Conservation (phyloP, 2,329 filamentous ascomycete species). For the Pleochaeta shiraiana region DNA sequence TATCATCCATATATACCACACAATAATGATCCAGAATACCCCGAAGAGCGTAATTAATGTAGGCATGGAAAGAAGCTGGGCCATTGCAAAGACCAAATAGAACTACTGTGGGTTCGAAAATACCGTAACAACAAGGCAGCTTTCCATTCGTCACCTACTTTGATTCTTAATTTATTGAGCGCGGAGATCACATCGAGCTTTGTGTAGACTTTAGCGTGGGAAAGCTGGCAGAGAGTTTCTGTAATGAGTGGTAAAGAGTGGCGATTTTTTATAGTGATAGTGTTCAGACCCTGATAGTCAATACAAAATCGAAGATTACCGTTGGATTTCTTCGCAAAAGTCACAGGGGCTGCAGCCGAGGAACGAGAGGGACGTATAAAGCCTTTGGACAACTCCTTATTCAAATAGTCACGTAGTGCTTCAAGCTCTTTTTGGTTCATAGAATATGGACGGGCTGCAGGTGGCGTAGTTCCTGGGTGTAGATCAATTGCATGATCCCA, state of each 20-base stretch:
- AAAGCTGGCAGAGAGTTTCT: neutral
- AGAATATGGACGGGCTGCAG: neutral
- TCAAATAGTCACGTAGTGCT: neutral
- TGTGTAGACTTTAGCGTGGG: neutral
- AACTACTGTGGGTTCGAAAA: neutral
- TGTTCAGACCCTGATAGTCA: neutral
- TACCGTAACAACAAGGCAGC: neutral
- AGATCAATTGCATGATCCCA: neutral
- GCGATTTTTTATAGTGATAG: neutral
- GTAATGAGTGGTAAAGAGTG: neutral
- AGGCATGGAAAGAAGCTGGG: neutral
- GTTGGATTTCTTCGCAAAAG: neutral
- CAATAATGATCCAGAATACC: neutral
- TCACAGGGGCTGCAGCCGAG: neutral
- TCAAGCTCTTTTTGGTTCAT: neutral
- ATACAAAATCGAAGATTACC: neutral
- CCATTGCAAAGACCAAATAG: neutral
- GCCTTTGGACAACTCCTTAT: neutral
- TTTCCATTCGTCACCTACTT: neutral
- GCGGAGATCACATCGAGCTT: neutral
- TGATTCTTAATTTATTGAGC: neutral
- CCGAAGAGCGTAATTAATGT: neutral
- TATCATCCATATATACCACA: slow-evolving; percentile 6
- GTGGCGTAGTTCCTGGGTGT: neutral
- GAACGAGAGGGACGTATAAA: neutral